These are phyloP conservation scores for Jamesozyma hellenica DNA, from an alignment of 805 yeast species.

Conservation along the genomic window DNA sequence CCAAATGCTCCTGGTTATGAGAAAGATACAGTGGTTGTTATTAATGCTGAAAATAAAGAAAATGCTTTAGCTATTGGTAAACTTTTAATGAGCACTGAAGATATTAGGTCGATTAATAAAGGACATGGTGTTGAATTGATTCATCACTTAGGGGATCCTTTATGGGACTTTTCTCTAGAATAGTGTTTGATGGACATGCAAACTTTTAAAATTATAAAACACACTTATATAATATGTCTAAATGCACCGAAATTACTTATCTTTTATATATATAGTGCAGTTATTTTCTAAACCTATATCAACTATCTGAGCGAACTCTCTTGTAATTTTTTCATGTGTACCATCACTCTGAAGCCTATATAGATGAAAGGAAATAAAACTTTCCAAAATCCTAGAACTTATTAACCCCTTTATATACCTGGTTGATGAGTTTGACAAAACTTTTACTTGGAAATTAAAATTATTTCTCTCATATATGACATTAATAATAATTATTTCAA, in stretches of 20 bases:
- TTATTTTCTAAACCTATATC: not conserved
- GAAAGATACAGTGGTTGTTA: constrained; percentile 62
- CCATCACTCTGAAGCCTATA: constrained; percentile 1
- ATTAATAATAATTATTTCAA: constrained; percentile 6
- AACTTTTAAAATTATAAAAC: not conserved
- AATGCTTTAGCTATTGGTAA: constrained; percentile 86
- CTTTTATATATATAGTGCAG: not conserved
- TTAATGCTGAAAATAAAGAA: constrained; percentile 90
- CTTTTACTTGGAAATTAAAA: constrained; percentile 1
- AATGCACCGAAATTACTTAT: not conserved
- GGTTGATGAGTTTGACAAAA: constrained; percentile 13
- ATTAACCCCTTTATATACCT: constrained; percentile 20
- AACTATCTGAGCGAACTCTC: constrained; percentile 1
- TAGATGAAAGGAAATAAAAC: constrained; percentile 7
- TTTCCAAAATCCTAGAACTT: constrained; percentile 3
- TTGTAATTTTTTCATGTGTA: not conserved
- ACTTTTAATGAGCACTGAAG: constrained; percentile 78
- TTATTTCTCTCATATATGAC: constrained; percentile 4
- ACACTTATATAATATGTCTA: not conserved
- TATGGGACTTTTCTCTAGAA: constrained; percentile 57
- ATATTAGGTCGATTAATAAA: constrained; percentile 70
- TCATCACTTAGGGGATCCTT: constrained; percentile 81
- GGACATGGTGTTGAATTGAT: constrained; percentile 82
- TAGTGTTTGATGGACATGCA: constrained; percentile 10
- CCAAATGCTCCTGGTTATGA: constrained; percentile 56